Percentiles rank a stretch among this genome's conserved stretches.
Evolutionary conservation across 2,329 filamentous ascomycete species (phyloP).

Genomic region (Coniochaeta sp.): DNA sequence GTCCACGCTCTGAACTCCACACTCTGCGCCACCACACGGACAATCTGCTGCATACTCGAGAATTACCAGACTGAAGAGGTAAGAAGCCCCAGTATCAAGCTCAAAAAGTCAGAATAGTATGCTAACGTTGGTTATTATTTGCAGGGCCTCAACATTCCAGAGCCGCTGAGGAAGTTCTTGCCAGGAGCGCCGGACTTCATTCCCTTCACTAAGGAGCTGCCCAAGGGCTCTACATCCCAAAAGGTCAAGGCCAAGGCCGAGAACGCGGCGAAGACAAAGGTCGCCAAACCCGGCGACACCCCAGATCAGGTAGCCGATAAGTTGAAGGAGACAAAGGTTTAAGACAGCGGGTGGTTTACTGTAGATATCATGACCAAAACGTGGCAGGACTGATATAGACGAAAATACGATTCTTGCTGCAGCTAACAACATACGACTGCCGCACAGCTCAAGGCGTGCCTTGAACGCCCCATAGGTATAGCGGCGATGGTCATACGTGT

Average conservation of each 20-base stretch:
- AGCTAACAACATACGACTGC: no score
- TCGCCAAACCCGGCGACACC: background rate
- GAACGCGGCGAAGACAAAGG: constrained; percentile 9
- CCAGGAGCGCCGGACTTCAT: constrained; percentile 86
- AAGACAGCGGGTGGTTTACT: background rate
- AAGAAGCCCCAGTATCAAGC: constrained; percentile 25
- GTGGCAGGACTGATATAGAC: background rate
- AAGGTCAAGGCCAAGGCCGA: constrained; percentile 43
- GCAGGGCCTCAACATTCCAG: constrained; percentile 70
- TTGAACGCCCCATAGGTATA: background rate
- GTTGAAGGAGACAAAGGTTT: constrained; percentile 19
- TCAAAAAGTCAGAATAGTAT: background rate
- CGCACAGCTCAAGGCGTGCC: no score
- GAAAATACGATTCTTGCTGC: background rate
- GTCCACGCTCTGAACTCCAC: constrained; percentile 80
- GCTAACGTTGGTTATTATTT: constrained; percentile 6
- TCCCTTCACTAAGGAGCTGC: constrained; percentile 77
- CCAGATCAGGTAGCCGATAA: constrained; percentile 15
- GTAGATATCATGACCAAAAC: background rate
- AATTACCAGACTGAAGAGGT: constrained; percentile 91
- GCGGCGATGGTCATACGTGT: background rate
- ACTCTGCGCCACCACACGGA: constrained; percentile 82
- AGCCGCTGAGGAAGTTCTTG: constrained; percentile 81
- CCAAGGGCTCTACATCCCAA: constrained; percentile 44
- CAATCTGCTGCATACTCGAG: constrained; percentile 89